Evolutionary conservation across 768 basidiomycete genomes (phyloP), one percentile per base, ranked within the genome.

Genomic region (Trametes maxima): DNA sequence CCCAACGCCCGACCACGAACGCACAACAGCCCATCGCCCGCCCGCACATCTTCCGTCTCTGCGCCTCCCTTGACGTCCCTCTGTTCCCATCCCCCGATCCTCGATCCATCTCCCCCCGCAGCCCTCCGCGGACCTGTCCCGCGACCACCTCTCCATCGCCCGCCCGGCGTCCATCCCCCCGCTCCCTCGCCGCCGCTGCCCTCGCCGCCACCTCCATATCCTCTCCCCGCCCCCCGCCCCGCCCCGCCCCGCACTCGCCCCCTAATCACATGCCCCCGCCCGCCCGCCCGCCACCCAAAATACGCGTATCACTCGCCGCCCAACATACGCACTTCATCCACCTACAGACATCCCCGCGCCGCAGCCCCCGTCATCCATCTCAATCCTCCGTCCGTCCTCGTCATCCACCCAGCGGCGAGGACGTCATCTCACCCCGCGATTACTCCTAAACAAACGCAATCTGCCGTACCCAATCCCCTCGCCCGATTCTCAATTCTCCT

Each of bases 31-130:
- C n/a, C n/a, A n/a, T n/a, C n/a, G n/a, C n/a, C n/a, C n/a, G n/a
- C n/a, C n/a, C n/a, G n/a, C n/a, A n/a, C n/a, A 33, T 33, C 28
- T 33, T 33, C 28, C 8, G 28, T 22, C 54, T 17, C 43, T 16
- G 21, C n/a, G n/a, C n/a, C n/a, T n/a, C n/a, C n/a, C 44, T 52
- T 51, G 59, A 59, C 57, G 48, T 45, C 54, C 49, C 39, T 36
- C 50, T 43, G 49, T 33, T 51, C 25, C 36, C 49, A 36, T 17
- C 17, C 35, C 12, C 36, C 17, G 35, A 17, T 36, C 22, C 25
- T 22, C 22, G 46, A 16, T 21, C 19, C 49, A 33, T 33, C 28
- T 33, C 28, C 28, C 8, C 28, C 28, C 28, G 28, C 28, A 33
- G 28, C 28, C 44, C 46, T 47, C 46, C 46, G 46, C 46, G 46